Evolutionary conservation across 768 basidiomycete genomes (phyloP), one percentile per base, ranked within the genome.

Genomic region (Dacryopinax spathularia): DNA sequence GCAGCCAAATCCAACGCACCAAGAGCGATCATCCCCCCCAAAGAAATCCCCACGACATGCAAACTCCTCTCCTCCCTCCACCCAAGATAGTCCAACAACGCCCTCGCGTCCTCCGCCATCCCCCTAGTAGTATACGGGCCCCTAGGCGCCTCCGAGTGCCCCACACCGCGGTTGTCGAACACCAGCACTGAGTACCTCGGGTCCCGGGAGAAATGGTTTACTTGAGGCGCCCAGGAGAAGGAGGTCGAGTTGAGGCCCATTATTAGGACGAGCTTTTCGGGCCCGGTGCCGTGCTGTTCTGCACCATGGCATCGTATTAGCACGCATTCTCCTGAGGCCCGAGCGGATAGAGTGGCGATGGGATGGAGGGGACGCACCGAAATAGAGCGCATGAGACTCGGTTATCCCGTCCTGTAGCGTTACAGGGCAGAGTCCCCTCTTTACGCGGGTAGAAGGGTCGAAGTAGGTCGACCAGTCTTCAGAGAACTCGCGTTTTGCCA

Each of bases 11-110:
- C 63, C 36, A 10, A 48, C 66, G 15, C 65, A 86, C 87, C 85
- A 74, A 88, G 86, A 0, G 87, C 82, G 60, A 89, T 88, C 89
- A 91, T 91, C 3, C 89, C 89, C 1, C 90, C 90, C 3, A 92
- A 72, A 36, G 87, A 89, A 25, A 82, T 73, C 7, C 90, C 87
- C 22, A 91, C 84, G 33, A 91, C 73, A 68, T 91, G 84, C 5
- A 92, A 43, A 59, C 80, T 79, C 3, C 81, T 80, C 10, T 80
- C 73, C 6, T 71, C 77, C 0, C 80, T 88, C 88, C 89, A 92
- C 1, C 81, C 85, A 5, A 92, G 66, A 67, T 82, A 80, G 68
- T 91, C 80, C 3, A 92, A 76, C 2, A 91, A 77, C 12, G 77
- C 80, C 31, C 89, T 73, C 4, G 77, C 77, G 65, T 92, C 90